Evolutionary conservation across 495 filamentous ascomycete species (phyloP), one percentile per base, ranked within the genome.

Genomic region (Aspergillus sclerotioniger): DNA sequence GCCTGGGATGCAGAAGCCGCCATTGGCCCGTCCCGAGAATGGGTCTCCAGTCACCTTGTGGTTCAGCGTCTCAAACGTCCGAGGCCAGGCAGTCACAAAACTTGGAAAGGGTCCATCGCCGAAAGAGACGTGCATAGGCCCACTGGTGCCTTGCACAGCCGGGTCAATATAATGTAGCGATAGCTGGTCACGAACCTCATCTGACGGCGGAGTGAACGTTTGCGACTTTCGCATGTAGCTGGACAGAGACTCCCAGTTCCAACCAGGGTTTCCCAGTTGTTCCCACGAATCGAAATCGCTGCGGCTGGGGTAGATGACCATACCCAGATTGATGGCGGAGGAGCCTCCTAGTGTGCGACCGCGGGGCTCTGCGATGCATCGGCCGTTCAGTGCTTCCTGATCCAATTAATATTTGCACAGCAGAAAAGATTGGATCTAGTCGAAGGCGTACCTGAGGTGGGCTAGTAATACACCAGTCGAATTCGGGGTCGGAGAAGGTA

Each of bases 281-380:
- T 63, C 73, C 82, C 82, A 84, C 8, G 70, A 65, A 46, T 84
- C 76, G 25, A 82, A 57, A 53, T 71, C 69, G 9, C 58, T 62
- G 31, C 65, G 66, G 16, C 71, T 72, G 8, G 71, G 63, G 47
- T 76, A 77, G 9, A 79, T 63, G 52, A 74, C 63, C 73, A 82
- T 76, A 54, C 78, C 68, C 51, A 72, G 73, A 60, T 84, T 86
- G 58, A 86, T 71, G 10, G 71, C 78, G 16, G 77, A 83, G 17
- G 73, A 78, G 8, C 83, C 83, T n/a, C 84, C 84, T 3, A 85
- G 64, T 25, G 73, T 73, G 57, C 77, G 78, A 10, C 82, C 82
- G 7, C 75, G 76, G 16, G 73, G 58, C 51, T 77, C 61, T 58
- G 53, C n/a, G 15, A 70, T 6, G 16, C 33, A 49, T 53, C 63